Percentiles rank a stretch among this genome's conserved stretches.
phyloP scores from a whole-genome alignment of 345 rosid species.

The Raphanus sativus region DNA sequence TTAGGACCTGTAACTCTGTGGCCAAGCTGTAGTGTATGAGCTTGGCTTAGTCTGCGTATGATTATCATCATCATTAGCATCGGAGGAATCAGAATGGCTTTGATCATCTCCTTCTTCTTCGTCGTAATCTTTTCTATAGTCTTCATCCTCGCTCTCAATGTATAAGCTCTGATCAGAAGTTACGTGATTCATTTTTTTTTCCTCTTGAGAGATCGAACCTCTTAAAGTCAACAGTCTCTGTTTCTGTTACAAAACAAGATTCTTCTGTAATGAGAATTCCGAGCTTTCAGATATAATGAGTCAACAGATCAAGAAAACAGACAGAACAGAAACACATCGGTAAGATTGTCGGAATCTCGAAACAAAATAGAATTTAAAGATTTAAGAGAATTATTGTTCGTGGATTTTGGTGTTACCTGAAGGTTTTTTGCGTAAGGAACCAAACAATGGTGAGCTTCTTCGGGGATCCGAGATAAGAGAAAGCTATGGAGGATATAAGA shows the following conservation, averaged over 20 bases:
- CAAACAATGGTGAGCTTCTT: slow-evolving; percentile 21
- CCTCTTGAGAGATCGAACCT: slow-evolving; percentile 8
- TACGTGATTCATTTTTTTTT: slow-evolving; percentile 70
- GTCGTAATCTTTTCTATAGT: slow-evolving; percentile 48
- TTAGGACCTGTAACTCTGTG: slow-evolving; percentile 90
- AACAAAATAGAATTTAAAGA: neutral
- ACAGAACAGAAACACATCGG: neutral
- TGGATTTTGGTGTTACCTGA: slow-evolving; percentile 26
- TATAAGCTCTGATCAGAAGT: slow-evolving; percentile 83
- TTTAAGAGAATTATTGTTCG: neutral
- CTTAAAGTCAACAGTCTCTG: slow-evolving; percentile 34
- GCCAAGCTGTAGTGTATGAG: slow-evolving; percentile 84
- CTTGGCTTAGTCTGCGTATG: slow-evolving; percentile 50
- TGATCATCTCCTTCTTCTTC: slow-evolving; percentile 46
- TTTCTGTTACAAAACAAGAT: slow-evolving; percentile 22
- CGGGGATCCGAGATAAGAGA: slow-evolving; percentile 7
- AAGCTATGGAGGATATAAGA: slow-evolving; percentile 8
- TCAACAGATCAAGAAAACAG: neutral
- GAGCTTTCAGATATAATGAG: slow-evolving; percentile 7
- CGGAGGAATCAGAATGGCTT: slow-evolving; percentile 65
- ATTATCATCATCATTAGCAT: slow-evolving; percentile 46
- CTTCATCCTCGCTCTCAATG: slow-evolving; percentile 89
- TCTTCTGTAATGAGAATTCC: neutral
- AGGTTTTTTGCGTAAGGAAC: neutral
- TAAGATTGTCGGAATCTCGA: slow-evolving; percentile 18